Conservation (phyloP, 2,329 filamentous ascomycete genomes). For the Arthroderma sp. region DNA sequence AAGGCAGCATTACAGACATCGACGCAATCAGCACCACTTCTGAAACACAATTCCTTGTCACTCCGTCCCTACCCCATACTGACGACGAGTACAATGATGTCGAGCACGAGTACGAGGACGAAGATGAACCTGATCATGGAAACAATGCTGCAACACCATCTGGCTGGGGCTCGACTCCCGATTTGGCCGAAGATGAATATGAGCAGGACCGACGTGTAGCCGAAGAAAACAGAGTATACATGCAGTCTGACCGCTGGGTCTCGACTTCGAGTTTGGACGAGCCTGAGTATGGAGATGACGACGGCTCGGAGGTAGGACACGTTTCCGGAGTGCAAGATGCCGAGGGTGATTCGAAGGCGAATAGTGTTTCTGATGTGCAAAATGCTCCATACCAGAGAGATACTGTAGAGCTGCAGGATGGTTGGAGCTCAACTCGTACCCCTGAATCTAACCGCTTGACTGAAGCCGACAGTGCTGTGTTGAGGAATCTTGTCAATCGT, state of each 20-base stretch:
- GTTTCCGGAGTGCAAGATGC: not conserved
- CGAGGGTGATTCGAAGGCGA: too few species aligned
- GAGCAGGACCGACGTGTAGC: not conserved
- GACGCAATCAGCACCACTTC: not conserved
- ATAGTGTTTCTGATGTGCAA: too few species aligned
- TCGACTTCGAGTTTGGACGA: not conserved
- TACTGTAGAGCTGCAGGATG: not conserved
- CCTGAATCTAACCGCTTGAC: not conserved
- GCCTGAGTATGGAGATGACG: not conserved
- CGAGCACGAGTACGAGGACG: not conserved
- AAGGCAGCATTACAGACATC: constrained; percentile 17
- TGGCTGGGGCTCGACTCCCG: not conserved
- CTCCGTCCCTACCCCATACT: not conserved
- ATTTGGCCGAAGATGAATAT: not conserved
- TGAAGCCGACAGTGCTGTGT: not conserved
- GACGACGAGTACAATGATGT: not conserved
- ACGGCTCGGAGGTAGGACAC: not conserved
- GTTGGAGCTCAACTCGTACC: not conserved
- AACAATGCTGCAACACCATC: not conserved
- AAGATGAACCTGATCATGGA: not conserved
- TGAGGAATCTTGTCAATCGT: not conserved
- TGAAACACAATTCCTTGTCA: not conserved
- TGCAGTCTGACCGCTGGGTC: not conserved
- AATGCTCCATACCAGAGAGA: too few species aligned
- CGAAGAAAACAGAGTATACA: not conserved